Evolutionary conservation across 495 filamentous ascomycete species (phyloP).

Genomic region (Neurospora sp.): DNA sequence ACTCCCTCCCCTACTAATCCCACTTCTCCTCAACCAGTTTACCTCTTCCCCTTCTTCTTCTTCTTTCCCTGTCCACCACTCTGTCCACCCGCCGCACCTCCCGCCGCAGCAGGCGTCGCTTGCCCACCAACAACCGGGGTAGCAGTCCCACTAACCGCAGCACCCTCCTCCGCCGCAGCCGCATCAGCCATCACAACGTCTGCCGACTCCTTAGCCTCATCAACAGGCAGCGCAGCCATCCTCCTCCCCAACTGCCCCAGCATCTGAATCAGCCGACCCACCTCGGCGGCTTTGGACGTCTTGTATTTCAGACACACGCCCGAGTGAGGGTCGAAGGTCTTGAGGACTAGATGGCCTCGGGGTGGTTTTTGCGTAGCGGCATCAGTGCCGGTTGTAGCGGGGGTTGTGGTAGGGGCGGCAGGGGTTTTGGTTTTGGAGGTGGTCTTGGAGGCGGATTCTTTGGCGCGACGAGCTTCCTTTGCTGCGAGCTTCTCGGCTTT

Average conservation of each 20-base stretch:
- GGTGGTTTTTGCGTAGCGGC: conserved; percentile 10
- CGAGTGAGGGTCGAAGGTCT: conserved; percentile 77
- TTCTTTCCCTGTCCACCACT: conserved; percentile 41
- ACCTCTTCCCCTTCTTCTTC: conserved; percentile 51
- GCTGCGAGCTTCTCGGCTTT: conserved; percentile 12
- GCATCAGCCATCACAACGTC: conserved; percentile 9
- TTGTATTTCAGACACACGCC: conserved; percentile 82
- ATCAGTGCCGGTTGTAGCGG: conserved; percentile 6
- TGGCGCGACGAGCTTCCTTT: not conserved
- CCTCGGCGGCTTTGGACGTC: conserved; percentile 85
- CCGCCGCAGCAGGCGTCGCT: conserved; percentile 24
- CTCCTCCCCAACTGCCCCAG: conserved; percentile 56
- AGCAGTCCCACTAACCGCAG: not conserved
- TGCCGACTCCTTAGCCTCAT: conserved; percentile 20
- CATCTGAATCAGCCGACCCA: conserved; percentile 64
- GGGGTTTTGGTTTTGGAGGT: not conserved
- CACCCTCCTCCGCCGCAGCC: conserved; percentile 1
- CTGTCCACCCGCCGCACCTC: conserved; percentile 32
- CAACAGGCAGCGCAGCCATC: conserved; percentile 47
- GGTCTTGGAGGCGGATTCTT: not conserved
- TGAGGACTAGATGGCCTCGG: conserved; percentile 63
- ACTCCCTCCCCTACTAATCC: not conserved
- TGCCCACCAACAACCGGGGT: not conserved
- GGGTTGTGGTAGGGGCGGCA: not conserved
- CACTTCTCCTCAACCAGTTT: not conserved